phyloP scores from a whole-genome alignment of 225 moss, liverwort and hornwort species.

The Sphagnum tenellum region DNA sequence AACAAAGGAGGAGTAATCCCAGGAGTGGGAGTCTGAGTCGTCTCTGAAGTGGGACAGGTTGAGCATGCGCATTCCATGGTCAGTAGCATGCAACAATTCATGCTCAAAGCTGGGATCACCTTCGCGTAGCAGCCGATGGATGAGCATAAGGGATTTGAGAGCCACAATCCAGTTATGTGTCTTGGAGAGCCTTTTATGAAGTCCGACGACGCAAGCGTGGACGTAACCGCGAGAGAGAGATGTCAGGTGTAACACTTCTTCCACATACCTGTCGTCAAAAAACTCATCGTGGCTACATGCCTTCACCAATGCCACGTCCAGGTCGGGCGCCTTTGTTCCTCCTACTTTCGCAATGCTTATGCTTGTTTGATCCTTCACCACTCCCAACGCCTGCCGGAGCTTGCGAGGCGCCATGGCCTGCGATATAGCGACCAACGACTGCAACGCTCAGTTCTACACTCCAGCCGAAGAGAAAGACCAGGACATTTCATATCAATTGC shows the following conservation, averaged over 20 bases:
- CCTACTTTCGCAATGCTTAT: slow-evolving; percentile 83
- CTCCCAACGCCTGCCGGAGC: slow-evolving; percentile 85
- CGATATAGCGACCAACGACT: neutral
- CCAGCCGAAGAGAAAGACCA: too few species aligned
- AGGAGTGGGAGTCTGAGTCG: slow-evolving; percentile 72
- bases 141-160: slow-evolving; percentile 77
- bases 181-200: slow-evolving; percentile 54
- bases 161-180: slow-evolving; percentile 95
- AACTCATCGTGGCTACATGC: slow-evolving; percentile 90
- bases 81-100: slow-evolving; percentile 48
- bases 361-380: slow-evolving; percentile 84
- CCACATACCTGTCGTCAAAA: slow-evolving; percentile 65
- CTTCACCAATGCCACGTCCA: slow-evolving; percentile 82
- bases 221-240: slow-evolving; percentile 77
- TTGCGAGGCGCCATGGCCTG: slow-evolving; percentile 82
- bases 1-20: slow-evolving; percentile 88
- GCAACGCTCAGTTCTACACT: too few species aligned
- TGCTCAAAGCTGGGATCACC: slow-evolving; percentile 77
- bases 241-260: slow-evolving; percentile 69
- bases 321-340: slow-evolving; percentile 59
- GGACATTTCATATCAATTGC: too few species aligned
- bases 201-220: slow-evolving; percentile 51
- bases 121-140: slow-evolving; percentile 81
- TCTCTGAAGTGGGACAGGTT: slow-evolving; percentile 77
- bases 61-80: slow-evolving; percentile 70